These are phyloP conservation scores for Trichoderma simmonsii DNA, from an alignment of 2,329 filamentous ascomycete species.

Conservation along the genomic window DNA sequence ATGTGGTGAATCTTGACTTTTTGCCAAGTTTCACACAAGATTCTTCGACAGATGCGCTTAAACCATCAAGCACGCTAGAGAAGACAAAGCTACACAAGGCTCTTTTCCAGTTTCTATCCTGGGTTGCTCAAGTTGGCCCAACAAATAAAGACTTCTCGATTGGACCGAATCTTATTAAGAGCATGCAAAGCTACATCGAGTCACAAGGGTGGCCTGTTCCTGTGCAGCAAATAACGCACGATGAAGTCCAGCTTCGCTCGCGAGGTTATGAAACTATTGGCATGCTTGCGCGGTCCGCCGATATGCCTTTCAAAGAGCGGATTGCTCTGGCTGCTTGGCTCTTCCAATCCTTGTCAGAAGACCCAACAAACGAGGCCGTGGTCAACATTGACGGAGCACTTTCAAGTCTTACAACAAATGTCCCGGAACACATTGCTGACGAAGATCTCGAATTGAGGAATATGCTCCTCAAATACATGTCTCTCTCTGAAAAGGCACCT, in stretches of 20 bases:
- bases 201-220: constrained; percentile 79
- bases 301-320: constrained; percentile 54
- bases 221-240: constrained; percentile 54
- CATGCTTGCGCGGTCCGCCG: constrained; percentile 65
- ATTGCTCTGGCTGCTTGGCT: constrained; percentile 66
- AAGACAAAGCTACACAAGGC: constrained; percentile 75
- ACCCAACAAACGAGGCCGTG: constrained; percentile 70
- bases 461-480: constrained; percentile 69
- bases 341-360: constrained; percentile 77
- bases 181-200: constrained; percentile 70
- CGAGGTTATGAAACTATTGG: constrained; percentile 91
- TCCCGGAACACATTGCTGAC: constrained; percentile 34
- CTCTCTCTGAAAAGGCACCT: constrained; percentile 45
- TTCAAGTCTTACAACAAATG: constrained; percentile 62
- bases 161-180: constrained; percentile 64
- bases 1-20: constrained; percentile 66
- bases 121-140: constrained; percentile 74
- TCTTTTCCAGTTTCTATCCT: constrained; percentile 82
- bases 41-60: constrained; percentile 24
- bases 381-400: constrained; percentile 88
- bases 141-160: constrained; percentile 58
- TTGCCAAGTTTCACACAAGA: constrained; percentile 31
- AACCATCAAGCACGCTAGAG: constrained; percentile 61
- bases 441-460: constrained; percentile 37
- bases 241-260: constrained; percentile 66